Conservation (phyloP, 768 basidiomycete species). For the Tephrocybe sp. region DNA sequence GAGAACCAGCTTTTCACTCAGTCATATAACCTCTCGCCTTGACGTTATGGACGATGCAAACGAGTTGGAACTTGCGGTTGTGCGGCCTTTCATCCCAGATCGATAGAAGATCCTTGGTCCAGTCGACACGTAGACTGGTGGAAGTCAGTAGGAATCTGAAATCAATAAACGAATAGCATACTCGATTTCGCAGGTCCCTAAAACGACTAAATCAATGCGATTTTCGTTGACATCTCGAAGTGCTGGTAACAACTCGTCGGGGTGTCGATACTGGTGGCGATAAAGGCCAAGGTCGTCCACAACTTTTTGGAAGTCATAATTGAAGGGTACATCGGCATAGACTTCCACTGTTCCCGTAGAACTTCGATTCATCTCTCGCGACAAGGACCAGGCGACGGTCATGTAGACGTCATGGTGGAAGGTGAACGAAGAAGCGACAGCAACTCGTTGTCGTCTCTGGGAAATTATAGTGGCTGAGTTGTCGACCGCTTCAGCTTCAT, state of each 20-base stretch:
- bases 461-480: neutral
- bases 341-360: conserved; percentile 25
- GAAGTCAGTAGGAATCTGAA: neutral
- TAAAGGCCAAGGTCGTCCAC: conserved; percentile 32
- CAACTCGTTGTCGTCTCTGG: conserved; percentile 27
- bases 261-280: conserved; percentile 23
- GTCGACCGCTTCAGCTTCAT: neutral
- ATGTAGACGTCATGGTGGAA: conserved; percentile 40
- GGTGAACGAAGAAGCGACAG: conserved; percentile 33
- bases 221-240: conserved; percentile 20
- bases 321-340: conserved; percentile 30
- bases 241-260: conserved; percentile 26
- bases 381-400: conserved; percentile 32
- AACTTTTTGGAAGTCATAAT: conserved; percentile 30
- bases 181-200: conserved; percentile 50
- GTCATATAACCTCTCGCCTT: conserved; percentile 12
- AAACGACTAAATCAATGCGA: conserved; percentile 36
- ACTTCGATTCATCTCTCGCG: conserved; percentile 24
- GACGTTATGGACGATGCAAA: conserved; percentile 42
- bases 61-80: conserved; percentile 38
- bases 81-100: conserved; percentile 36
- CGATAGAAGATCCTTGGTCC: conserved; percentile 26
- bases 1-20: neutral
- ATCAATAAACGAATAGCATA: conserved; percentile 17
- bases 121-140: conserved; percentile 22